Percentiles rank a stretch among this genome's conserved stretches.
Conservation (phyloP, 1,284 basidiomycete species). For the Bjerkandera adusta region DNA sequence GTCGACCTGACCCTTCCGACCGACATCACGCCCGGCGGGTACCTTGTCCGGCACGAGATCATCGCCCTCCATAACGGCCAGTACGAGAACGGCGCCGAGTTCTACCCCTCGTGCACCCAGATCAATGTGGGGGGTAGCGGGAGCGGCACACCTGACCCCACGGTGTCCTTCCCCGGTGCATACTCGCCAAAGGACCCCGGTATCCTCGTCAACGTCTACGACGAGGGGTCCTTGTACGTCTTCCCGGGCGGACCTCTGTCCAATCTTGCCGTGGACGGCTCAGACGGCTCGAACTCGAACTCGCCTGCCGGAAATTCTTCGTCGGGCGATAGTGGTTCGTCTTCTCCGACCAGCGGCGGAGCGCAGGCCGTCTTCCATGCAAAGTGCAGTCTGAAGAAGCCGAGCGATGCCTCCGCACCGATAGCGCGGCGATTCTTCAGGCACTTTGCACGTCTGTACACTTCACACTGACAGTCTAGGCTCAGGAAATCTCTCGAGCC, state of each 20-base stretch:
- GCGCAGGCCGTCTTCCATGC: not conserved
- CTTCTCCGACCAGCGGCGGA: not conserved
- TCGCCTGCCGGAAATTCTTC: constrained; percentile 9
- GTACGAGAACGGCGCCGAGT: constrained; percentile 56
- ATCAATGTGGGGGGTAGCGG: constrained; percentile 51
- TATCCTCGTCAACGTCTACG: constrained; percentile 40
- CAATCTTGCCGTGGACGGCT: constrained; percentile 20
- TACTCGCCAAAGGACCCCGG: constrained; percentile 62
- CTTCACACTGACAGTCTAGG: no score
- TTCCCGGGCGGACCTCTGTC: constrained; percentile 38
- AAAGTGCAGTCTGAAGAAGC: constrained; percentile 12
- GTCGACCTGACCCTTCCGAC: constrained; percentile 51
- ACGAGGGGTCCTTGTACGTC: constrained; percentile 26
- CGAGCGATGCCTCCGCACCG: constrained; percentile 5
- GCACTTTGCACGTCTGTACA: no score
- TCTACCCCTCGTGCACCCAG: constrained; percentile 67
- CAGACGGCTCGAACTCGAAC: constrained; percentile 6
- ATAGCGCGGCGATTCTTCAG: no score
- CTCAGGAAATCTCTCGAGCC: no score
- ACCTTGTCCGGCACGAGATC: constrained; percentile 66
- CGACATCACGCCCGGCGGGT: constrained; percentile 55
- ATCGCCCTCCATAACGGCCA: constrained; percentile 62
- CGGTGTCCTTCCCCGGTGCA: constrained; percentile 62
- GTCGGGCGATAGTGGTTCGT: not conserved
- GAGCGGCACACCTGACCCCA: constrained; percentile 44